Base-by-base conservation (phyloP, 2,329 filamentous ascomycete species). In the Hymenoscyphus fructigenus region DNA sequence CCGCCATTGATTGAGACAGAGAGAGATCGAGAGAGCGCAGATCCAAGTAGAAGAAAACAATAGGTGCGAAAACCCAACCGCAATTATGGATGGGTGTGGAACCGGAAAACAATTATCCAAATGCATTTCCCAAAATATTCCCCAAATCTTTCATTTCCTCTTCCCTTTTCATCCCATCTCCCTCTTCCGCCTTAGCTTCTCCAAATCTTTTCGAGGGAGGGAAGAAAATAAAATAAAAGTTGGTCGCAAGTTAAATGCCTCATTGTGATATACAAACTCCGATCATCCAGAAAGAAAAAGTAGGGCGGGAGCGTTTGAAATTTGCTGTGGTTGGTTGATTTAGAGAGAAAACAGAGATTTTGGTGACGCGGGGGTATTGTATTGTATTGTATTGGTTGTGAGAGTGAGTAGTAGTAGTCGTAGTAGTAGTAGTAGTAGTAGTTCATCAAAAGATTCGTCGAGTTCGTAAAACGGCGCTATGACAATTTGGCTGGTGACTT, bases 261-360 rank as follows among this genome's bases (percentile, higher is more conserved):
- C n/a, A 10, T 44, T 20, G 47, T 53, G 47, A 53, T 53, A 28
- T 53, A 53, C 47, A 53, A 53, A 53, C 47, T 53, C 47, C 20
- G 20, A 26, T 26, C 4, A 53, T 23, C 47, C 47, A 53, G 47
- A 23, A 5, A 26, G 26, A 53, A 23, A 53, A 53, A 53, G 10
- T 53, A 23, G 23, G 20, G 23, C 12, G 23, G 20, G 23, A 23
- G 47, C 20, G 47, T 23, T 53, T 23, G 47, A 53, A 53, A 53
- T 38, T 53, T 53, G 47, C 23, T 53, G 47, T 23, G 47, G 23
- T 38, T 53, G 47, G 20, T 10, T 23, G 47, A 14, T 53, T 53
- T 10, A 26, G 47, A 47, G 15, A 9, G 20, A 53, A 26, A 15
- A 38, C 36, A 20, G 23, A 47, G 47, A 23, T 53, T 53, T 53